A percentile compares a stretch with the other conserved stretches of the same genome.
These are phyloP conservation scores for Fraxinus sp. DNA, from an alignment of 305 asterid genomes.

Conservation along the genomic window DNA sequence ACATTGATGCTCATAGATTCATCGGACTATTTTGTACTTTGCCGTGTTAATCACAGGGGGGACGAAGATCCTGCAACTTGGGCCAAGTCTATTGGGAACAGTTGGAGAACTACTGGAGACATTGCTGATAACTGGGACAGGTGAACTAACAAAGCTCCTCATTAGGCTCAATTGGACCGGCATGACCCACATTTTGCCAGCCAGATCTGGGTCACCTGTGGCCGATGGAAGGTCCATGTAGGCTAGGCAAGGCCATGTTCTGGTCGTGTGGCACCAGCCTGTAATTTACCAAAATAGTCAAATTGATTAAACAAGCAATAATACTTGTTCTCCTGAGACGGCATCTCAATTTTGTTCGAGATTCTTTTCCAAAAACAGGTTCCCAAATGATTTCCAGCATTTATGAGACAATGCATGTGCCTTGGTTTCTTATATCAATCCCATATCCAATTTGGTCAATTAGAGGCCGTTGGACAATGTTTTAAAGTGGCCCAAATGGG, in stretches of 20 bases:
- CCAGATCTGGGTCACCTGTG: background rate
- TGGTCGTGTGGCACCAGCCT: background rate
- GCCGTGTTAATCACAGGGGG: constrained; percentile 56
- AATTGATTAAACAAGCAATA: background rate
- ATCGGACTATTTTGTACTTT: background rate
- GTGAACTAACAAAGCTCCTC: constrained; percentile 31
- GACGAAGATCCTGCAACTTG: constrained; percentile 92
- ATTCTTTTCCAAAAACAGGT: background rate
- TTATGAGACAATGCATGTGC: background rate
- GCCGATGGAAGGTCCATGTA: background rate
- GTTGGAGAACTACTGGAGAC: constrained; percentile 98
- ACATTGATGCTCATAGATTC: background rate
- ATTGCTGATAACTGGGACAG: constrained; percentile 76
- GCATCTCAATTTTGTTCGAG: background rate
- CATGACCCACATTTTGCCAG: background rate
- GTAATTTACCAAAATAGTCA: background rate
- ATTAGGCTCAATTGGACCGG: background rate
- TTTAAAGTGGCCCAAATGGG: background rate
- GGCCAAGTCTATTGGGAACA: constrained; percentile 76
- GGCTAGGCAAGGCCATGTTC: background rate
- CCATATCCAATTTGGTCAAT: background rate
- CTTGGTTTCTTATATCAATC: background rate
- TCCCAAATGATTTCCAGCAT: background rate
- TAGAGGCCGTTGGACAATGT: background rate
- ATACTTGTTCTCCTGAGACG: background rate